These are phyloP conservation scores for Physaria fendleri DNA, from an alignment of 345 rosid species.

Conservation along the genomic window DNA sequence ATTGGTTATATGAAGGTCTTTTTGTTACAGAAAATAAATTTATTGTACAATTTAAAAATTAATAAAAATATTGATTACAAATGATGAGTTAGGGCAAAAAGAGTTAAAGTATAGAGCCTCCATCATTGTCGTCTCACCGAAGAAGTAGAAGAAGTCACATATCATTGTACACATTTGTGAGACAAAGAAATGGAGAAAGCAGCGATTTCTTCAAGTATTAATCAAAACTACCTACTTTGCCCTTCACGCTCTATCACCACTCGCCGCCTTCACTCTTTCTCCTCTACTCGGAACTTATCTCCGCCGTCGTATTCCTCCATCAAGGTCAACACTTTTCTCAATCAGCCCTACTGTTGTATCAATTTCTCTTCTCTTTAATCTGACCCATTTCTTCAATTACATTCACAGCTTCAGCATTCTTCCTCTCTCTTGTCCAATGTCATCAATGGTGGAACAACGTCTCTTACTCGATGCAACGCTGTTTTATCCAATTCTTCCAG, in stretches of 20 bases:
- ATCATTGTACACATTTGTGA: too few species aligned
- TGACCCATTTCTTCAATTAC: neutral
- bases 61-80: too few species aligned
- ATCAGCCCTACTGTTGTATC: neutral
- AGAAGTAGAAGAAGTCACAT: neutral
- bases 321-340: constrained; percentile 36
- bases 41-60: too few species aligned
- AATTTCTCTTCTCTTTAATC: neutral
- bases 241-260: constrained; percentile 38
- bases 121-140: constrained; percentile 2
- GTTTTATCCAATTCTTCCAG: constrained; percentile 24
- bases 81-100: too few species aligned
- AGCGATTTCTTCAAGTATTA: constrained; percentile 32
- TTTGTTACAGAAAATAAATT: too few species aligned
- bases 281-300: constrained; percentile 16
- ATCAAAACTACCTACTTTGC: constrained; percentile 34
- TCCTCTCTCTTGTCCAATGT: constrained; percentile 2
- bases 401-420: constrained; percentile 34
- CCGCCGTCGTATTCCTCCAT: constrained; percentile 26
- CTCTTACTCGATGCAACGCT: constrained; percentile 32
- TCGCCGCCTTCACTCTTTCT: constrained; percentile 26
- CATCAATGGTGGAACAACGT: constrained; percentile 24
- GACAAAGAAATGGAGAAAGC: constrained; percentile 45
- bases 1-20: too few species aligned
- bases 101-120: too few species aligned